Percentiles rank a stretch among this genome's conserved stretches.
Conservation (phyloP, 805 yeast species). For the Metschnikowia baotianmanensis region DNA sequence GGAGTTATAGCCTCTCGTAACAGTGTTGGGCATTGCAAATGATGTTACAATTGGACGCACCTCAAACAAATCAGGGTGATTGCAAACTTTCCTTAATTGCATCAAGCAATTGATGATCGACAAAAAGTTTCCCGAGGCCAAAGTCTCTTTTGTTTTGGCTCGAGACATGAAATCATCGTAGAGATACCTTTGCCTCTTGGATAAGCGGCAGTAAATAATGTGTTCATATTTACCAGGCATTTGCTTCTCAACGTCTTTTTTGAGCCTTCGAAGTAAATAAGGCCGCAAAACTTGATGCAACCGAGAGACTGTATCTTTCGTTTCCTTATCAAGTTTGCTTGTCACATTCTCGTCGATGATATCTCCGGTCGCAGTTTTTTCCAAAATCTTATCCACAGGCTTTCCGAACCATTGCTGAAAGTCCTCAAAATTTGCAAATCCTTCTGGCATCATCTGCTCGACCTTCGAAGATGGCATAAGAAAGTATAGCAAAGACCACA, state of each 20-base stretch:
- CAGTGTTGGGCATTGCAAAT: constrained; percentile 68
- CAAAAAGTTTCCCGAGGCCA: constrained; percentile 90
- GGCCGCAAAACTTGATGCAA: constrained; percentile 94
- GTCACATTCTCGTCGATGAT: constrained; percentile 40
- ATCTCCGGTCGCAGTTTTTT: constrained; percentile 56
- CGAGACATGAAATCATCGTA: constrained; percentile 98
- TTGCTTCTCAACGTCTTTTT: constrained; percentile 96
- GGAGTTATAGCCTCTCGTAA: constrained; percentile 45
- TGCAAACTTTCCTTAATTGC: constrained; percentile 96
- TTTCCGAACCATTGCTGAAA: constrained; percentile 99
- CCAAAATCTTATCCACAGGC: constrained; percentile 91
- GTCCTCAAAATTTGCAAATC: constrained; percentile 93
- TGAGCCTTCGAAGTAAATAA: constrained; percentile 82
- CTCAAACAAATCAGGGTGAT: constrained; percentile 94
- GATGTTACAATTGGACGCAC: constrained; percentile 94
- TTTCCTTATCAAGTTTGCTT: constrained; percentile 61
- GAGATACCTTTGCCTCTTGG: constrained; percentile 86
- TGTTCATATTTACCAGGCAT: constrained; percentile 99
- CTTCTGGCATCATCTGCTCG: constrained; percentile 79
- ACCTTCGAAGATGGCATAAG: constrained; percentile 88
- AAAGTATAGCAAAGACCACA: constrained; percentile 94
- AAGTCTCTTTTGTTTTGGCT: constrained; percentile 90
- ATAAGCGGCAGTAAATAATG: constrained; percentile 84
- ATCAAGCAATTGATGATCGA: constrained; percentile 95
- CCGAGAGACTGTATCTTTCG: constrained; percentile 79